Evolutionary conservation across 345 rosid genomes (phyloP).

Genomic region (Arabidopsis arenosa): DNA sequence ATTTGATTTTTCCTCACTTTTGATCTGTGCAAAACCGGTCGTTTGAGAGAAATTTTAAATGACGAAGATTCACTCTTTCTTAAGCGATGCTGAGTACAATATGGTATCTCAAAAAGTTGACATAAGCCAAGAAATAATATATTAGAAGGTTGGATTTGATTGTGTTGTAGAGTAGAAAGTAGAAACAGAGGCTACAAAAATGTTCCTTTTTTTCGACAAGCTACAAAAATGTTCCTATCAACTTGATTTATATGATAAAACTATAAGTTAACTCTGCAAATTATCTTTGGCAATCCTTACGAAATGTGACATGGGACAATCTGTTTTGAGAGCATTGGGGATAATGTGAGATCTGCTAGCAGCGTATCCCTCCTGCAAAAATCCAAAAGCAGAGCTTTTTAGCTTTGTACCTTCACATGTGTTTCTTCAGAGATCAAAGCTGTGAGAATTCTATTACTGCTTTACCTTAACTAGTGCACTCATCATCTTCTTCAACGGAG

Average conservation of each 20-base stretch:
- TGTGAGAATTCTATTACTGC: background rate
- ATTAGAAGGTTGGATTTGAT: too few species aligned
- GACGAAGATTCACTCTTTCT: constrained; percentile 3
- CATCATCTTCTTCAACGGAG: constrained; percentile 69
- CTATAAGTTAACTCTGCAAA: background rate
- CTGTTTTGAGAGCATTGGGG: constrained; percentile 71
- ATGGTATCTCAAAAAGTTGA: background rate
- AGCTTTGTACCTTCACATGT: background rate
- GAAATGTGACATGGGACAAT: constrained; percentile 69
- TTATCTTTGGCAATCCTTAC: constrained; percentile 58
- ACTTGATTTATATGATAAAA: background rate
- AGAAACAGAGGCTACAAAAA: background rate
- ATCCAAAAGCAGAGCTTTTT: background rate
- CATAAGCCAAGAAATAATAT: too few species aligned
- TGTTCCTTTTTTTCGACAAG: too few species aligned
- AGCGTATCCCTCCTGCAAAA: constrained; percentile 77
- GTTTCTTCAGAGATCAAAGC: background rate
- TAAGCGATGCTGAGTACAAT: background rate
- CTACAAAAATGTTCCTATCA: too few species aligned
- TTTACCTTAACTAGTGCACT: constrained; percentile 57
- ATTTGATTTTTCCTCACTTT: background rate
- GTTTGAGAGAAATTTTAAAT: background rate
- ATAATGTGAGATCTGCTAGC: constrained; percentile 80
- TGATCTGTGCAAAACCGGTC: background rate
- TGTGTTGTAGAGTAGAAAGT: too few species aligned